These are phyloP conservation scores for Syncephalis plumigaleata DNA, from an alignment of 371 early-diverging fungal genomes.

Conservation along the genomic window DNA sequence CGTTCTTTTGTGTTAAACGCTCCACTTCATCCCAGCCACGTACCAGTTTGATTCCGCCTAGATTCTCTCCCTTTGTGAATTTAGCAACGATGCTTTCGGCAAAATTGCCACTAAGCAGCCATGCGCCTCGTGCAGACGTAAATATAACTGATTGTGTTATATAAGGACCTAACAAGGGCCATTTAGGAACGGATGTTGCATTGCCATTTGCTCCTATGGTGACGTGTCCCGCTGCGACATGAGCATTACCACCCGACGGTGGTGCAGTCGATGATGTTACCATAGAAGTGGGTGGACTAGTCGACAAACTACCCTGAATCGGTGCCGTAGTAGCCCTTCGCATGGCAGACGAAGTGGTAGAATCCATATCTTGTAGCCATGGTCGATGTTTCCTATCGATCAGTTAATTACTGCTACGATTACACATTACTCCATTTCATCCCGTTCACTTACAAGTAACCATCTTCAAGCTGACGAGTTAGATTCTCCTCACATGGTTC, in stretches of 20 bases:
- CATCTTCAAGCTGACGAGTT: slow-evolving; percentile 59
- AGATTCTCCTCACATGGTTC: slow-evolving; percentile 66
- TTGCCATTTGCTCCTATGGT: slow-evolving; percentile 7
- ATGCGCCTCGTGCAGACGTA: slow-evolving; percentile 36
- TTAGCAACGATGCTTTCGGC: slow-evolving; percentile 49
- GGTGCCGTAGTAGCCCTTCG: no score
- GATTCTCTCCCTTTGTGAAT: slow-evolving; percentile 33
- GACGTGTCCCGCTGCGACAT: slow-evolving; percentile 5
- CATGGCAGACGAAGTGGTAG: slow-evolving; percentile 2
- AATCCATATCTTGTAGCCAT: slow-evolving; percentile 17
- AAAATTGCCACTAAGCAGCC: slow-evolving; percentile 50
- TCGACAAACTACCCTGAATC: no score
- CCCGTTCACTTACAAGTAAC: slow-evolving; percentile 33
- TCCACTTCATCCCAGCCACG: slow-evolving; percentile 60
- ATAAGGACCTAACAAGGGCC: slow-evolving; percentile 58
- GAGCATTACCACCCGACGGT: no score
- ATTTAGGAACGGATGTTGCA: slow-evolving; percentile 24
- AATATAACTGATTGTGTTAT: slow-evolving; percentile 56
- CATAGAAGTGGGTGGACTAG: no score
- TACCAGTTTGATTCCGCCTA: slow-evolving; percentile 50
- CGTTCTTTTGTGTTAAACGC: slow-evolving; percentile 13
- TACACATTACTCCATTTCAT: not conserved
- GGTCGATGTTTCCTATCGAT: slow-evolving; percentile 31
- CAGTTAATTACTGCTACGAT: not conserved
- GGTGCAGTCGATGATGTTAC: no score